Evolutionary conservation across 139 green algal species (phyloP).

Genomic region (Yamagishiella unicocca): DNA sequence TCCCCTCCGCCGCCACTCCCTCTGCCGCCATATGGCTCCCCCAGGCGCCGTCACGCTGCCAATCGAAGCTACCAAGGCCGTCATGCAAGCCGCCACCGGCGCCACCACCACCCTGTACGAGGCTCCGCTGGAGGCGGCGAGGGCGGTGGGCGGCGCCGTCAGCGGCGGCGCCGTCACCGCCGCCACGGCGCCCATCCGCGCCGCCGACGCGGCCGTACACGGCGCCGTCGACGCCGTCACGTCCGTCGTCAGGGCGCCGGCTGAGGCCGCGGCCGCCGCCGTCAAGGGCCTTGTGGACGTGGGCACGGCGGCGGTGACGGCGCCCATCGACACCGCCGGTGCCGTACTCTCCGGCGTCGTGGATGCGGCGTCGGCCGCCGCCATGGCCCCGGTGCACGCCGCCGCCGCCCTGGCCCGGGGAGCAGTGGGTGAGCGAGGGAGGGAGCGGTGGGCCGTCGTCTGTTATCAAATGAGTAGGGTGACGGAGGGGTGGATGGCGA

Average conservation of each 20-base stretch:
- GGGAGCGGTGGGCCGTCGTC: too few species aligned
- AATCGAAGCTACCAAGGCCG: background rate
- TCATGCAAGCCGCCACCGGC: slow-evolving; percentile 22
- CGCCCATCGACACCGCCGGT: background rate
- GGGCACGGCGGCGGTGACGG: background rate
- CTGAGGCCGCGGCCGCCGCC: background rate
- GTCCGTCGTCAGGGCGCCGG: slow-evolving; percentile 13
- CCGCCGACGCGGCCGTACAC: background rate
- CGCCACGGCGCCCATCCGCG: slow-evolving; percentile 20
- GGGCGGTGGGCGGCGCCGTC: background rate
- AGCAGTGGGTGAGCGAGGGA: background rate
- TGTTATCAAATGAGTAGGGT: too few species aligned
- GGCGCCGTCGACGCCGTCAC: slow-evolving; percentile 23
- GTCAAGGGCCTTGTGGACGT: background rate
- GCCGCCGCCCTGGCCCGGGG: background rate
- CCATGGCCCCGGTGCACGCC: background rate
- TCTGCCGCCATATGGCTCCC: too few species aligned
- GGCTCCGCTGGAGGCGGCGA: slow-evolving; percentile 28
- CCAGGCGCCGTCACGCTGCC: background rate
- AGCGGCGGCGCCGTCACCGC: slow-evolving; percentile 9
- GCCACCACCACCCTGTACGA: slow-evolving; percentile 36
- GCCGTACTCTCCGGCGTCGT: background rate
- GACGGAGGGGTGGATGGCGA: too few species aligned
- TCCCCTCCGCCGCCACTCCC: too few species aligned
- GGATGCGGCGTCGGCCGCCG: background rate